Percentiles rank a stretch among this genome's conserved stretches.
Conservation (phyloP, 345 rosid genomes). For the Kernera saxatilis region DNA sequence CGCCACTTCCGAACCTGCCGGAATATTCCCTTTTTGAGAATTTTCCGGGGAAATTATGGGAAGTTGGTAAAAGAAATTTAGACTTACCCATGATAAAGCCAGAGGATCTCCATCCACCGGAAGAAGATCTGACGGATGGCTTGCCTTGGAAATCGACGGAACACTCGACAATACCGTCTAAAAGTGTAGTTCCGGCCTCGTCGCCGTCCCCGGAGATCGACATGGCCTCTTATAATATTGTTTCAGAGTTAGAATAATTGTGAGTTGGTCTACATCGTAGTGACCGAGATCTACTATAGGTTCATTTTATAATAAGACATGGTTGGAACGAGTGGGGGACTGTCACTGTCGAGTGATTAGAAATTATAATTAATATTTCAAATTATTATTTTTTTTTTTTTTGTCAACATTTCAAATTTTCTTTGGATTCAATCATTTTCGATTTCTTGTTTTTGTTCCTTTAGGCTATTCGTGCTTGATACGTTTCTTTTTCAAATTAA, state of each 20-base stretch:
- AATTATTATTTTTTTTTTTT: no score
- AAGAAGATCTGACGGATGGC: slow-evolving; percentile 3
- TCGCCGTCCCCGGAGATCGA: not conserved
- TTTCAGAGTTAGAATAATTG: not conserved
- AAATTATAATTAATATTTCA: not conserved
- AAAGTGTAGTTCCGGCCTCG: slow-evolving; percentile 4
- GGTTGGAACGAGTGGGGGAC: not conserved
- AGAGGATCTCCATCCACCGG: slow-evolving; percentile 9
- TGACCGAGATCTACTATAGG: not conserved
- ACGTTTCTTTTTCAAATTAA: not conserved
- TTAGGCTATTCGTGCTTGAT: not conserved
- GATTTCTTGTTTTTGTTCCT: not conserved
- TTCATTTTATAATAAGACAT: not conserved
- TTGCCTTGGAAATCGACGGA: slow-evolving; percentile 12
- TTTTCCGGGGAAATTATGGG: no score
- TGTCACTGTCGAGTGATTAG: not conserved
- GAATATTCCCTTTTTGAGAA: not conserved
- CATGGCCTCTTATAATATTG: not conserved
- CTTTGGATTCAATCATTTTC: not conserved
- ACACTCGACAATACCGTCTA: not conserved
- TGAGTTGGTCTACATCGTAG: not conserved
- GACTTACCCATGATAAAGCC: slow-evolving; percentile 2
- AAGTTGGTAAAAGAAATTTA: no score
- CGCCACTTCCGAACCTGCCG: slow-evolving; percentile 35
- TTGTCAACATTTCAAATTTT: no score